Percentiles rank a stretch among this genome's conserved stretches.
phyloP scores from a whole-genome alignment of 371 early-diverging fungal species.

The Synchytrium microbalum region DNA sequence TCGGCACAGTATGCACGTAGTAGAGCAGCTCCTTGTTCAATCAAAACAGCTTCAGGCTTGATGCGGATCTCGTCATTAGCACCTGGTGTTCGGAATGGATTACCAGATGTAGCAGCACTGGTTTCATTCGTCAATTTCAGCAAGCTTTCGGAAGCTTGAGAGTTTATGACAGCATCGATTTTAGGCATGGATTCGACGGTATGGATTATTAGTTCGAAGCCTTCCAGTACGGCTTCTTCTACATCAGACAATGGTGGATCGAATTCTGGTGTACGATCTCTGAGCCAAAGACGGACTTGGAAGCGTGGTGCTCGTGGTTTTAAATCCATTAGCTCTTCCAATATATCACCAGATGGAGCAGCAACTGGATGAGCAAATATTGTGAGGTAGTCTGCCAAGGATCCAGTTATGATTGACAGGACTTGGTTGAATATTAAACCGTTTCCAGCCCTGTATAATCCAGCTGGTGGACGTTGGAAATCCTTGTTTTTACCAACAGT shows the following conservation, averaged over 20 bases:
- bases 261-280: constrained; percentile 28
- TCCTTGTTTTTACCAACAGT: constrained; percentile 11
- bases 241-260: constrained; percentile 44
- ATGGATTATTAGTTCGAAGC: constrained; percentile 31
- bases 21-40: constrained; percentile 18
- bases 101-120: neutral
- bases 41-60: constrained; percentile 22
- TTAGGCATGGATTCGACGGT: constrained; percentile 37
- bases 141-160: neutral
- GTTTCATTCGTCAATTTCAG: neutral
- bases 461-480: constrained; percentile 13
- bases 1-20: constrained; percentile 22
- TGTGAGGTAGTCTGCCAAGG: constrained; percentile 33
- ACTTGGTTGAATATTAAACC: constrained; percentile 37
- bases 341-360: neutral
- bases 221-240: constrained; percentile 35
- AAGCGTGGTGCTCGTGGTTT: constrained; percentile 33
- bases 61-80: constrained; percentile 23
- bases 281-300: constrained; percentile 34
- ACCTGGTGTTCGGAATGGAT: constrained; percentile 5
- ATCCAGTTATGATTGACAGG: constrained; percentile 25
- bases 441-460: constrained; percentile 31
- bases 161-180: constrained; percentile 29
- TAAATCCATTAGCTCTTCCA: neutral
- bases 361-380: constrained; percentile 21